Evolutionary conservation across 2,329 filamentous ascomycete species (phyloP).

Genomic region (Purpureocillium lavendulum): DNA sequence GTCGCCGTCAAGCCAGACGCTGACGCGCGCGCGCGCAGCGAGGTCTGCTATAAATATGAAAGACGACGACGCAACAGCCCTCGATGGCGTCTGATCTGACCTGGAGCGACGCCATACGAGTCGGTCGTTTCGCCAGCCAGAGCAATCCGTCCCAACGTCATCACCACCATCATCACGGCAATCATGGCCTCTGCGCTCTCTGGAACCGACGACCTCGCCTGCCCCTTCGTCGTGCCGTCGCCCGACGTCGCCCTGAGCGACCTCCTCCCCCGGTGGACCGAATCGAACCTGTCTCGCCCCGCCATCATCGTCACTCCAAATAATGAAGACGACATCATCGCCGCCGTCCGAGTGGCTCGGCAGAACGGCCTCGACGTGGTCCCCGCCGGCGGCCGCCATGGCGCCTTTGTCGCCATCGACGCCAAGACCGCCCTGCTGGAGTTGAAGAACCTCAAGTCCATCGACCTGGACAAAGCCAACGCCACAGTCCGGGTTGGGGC

Average conservation of each 20-base stretch:
- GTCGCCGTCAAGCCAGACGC: too few species aligned
- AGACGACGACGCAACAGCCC: too few species aligned
- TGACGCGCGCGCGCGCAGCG: too few species aligned
- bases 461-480: constrained; percentile 16
- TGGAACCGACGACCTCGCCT: constrained; percentile 4
- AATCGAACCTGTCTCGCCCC: constrained; percentile 14
- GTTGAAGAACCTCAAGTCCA: constrained; percentile 18
- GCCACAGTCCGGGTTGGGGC: constrained; percentile 19
- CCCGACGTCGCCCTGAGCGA: neutral
- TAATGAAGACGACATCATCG: constrained; percentile 17
- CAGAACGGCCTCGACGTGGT: constrained; percentile 19
- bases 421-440: constrained; percentile 22
- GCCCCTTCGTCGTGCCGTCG: constrained; percentile 5
- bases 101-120: too few species aligned
- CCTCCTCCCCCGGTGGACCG: constrained; percentile 21
- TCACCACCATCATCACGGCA: too few species aligned
- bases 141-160: too few species aligned
- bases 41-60: too few species aligned
- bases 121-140: too few species aligned
- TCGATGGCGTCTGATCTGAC: too few species aligned
- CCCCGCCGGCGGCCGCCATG: constrained; percentile 19
- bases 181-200: constrained; percentile 1
- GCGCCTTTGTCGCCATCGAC: constrained; percentile 19
- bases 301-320: constrained; percentile 18
- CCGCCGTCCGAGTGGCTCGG: constrained; percentile 16